Evolutionary conservation across 2,329 filamentous ascomycete species (phyloP), one percentile per base, ranked within the genome.

Genomic region (Aspergillus persii): DNA sequence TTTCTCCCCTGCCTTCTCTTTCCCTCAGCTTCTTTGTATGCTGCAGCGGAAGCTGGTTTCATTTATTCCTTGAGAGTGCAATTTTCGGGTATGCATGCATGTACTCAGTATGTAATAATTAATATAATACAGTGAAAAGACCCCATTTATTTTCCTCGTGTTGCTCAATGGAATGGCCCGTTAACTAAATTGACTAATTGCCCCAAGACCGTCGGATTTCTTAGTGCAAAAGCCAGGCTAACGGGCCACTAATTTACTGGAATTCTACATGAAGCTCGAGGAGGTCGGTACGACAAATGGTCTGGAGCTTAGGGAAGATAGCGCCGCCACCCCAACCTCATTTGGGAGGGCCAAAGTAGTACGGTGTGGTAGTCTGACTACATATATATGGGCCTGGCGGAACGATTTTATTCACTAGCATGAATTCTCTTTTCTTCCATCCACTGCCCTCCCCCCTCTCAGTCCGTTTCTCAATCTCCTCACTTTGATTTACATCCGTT

Each of bases 321-420:
- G 64, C 61, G 64, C 51, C 64, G 60, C 64, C 64, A 66, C 64
- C 56, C 51, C 53, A 59, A 63, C 57, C 61, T 62, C 59, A 44
- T 56, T 60, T 59, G 44, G 58, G 53, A 51, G 29, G 55, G 41
- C 29, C 33, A 30, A 46, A 56, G 61, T 66, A 53, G 58, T 58
- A 66, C 64, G 57, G 53, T 30, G 57, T 61, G 52, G 44, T 48
- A 50, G 51, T 50, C 54, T 54, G 60, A 66, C 61, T 54, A 23
- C 36, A 41, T 41, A 47, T 65, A 65, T 65, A 62, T 56, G 58
- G 60, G 58, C 56, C 57, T 49, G 55, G 47, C 47, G 53, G 33
- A 57, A 36, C 29, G 51, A 27, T 33, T 26, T 30, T 26, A 18
- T 29, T 56, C 29, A 44, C 26, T 29, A 44, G 41, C 52, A 47